phyloP scores from a whole-genome alignment of 2,329 filamentous ascomycete genomes.

The Fusarium cyanostomum region DNA sequence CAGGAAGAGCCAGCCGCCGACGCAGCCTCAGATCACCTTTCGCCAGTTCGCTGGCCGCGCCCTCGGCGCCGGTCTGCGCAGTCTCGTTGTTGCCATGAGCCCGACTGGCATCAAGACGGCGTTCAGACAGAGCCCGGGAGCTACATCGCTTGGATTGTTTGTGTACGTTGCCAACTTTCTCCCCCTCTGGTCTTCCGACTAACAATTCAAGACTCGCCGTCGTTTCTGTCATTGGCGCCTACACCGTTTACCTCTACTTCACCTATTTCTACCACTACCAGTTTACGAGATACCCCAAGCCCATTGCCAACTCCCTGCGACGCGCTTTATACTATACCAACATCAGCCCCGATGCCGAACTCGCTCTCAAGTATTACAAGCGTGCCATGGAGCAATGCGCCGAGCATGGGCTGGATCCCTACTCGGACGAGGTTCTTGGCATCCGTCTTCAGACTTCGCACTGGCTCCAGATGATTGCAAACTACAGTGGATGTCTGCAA shows the following conservation, averaged over 20 bases:
- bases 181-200: background rate
- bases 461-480: slow-evolving; percentile 80
- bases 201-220: slow-evolving; percentile 42
- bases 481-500: slow-evolving; percentile 75
- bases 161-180: slow-evolving; percentile 39
- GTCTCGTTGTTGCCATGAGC: slow-evolving; percentile 47
- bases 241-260: slow-evolving; percentile 57
- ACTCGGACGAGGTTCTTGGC: slow-evolving; percentile 89
- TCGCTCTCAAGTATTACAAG: slow-evolving; percentile 85
- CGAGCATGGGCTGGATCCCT: slow-evolving; percentile 82
- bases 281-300: slow-evolving; percentile 70
- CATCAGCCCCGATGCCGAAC: slow-evolving; percentile 74
- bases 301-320: slow-evolving; percentile 80
- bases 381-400: slow-evolving; percentile 78
- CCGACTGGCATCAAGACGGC: slow-evolving; percentile 49
- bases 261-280: slow-evolving; percentile 64
- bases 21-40: slow-evolving; percentile 45
- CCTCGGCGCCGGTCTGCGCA: slow-evolving; percentile 48
- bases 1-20: slow-evolving; percentile 32
- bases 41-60: slow-evolving; percentile 44
- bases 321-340: slow-evolving; percentile 89
- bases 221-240: slow-evolving; percentile 43
- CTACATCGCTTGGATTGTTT: slow-evolving; percentile 44
- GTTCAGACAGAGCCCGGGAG: slow-evolving; percentile 46
- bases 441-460: slow-evolving; percentile 84